Evolutionary conservation across 2,329 filamentous ascomycete species (phyloP).

Genomic region (Aureobasidium sp.): DNA sequence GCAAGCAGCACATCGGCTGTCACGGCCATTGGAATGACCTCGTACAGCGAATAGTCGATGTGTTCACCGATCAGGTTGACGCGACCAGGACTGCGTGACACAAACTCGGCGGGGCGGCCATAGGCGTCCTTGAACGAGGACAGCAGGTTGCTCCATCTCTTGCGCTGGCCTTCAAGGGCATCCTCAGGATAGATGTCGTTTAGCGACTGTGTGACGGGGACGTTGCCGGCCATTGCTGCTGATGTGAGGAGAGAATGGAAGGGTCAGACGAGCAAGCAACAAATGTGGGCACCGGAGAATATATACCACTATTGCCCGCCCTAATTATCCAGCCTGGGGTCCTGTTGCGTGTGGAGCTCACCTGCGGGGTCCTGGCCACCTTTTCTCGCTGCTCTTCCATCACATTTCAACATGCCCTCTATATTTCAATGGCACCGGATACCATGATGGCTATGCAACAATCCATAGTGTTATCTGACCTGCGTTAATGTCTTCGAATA

Average conservation of each 20-base stretch:
- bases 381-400: slow-evolving; percentile 59
- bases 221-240: slow-evolving; percentile 32
- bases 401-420: neutral
- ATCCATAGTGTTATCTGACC: neutral
- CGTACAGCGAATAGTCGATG: slow-evolving; percentile 96
- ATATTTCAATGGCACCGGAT: neutral
- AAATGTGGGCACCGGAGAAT: neutral
- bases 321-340: slow-evolving; percentile 9
- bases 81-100: slow-evolving; percentile 82
- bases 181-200: slow-evolving; percentile 77
- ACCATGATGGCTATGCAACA: neutral
- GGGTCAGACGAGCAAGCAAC: neutral
- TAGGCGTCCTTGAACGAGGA: slow-evolving; percentile 64
- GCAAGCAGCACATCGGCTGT: slow-evolving; percentile 86
- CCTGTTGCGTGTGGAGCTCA: neutral
- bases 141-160: slow-evolving; percentile 70
- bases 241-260: neutral
- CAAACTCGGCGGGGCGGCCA: slow-evolving; percentile 65
- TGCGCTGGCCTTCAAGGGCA: slow-evolving; percentile 58
- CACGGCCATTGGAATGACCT: slow-evolving; percentile 92
- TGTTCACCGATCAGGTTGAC: slow-evolving; percentile 99
- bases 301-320: neutral
- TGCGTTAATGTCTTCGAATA: neutral
- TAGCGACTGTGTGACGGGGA: slow-evolving; percentile 69
- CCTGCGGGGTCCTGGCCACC: slow-evolving; percentile 28